Base-by-base conservation (phyloP, 225 moss, liverwort and hornwort genomes). In the Anthoceros angustus region DNA sequence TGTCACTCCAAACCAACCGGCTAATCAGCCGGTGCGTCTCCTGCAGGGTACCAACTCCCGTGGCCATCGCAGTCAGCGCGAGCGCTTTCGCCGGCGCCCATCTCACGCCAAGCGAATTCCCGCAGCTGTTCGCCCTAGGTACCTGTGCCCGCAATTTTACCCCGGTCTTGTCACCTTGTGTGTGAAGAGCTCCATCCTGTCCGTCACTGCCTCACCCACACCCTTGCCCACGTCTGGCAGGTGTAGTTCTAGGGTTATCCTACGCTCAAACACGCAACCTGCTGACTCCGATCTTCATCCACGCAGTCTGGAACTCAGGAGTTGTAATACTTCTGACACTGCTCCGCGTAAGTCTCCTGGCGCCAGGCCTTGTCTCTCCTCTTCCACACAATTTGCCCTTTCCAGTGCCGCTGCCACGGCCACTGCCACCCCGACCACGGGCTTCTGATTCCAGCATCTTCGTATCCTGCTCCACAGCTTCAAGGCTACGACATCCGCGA, bases 201-300 rank as follows among this genome's bases (percentile, higher is more conserved):
- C 41, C 20, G 18, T 61, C n/a, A 24, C 14, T 25, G 14, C 21
- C 12, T 20, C 12, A 32, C 4, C 18, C 40, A 0, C 12, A 40
- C 25, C 14, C 50, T 12, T 46, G 2, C 5, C 40, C 12, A 23
- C 12, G 55, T 66, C 0, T n/a, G 38, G 74, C 91, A 95, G 91
- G 95, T 46, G 77, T 89, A 49, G 78, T 98, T 25, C 66, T 98
- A 73, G 95, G 95, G 69, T 75, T 91, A 66, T 76, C 85, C 14
- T 98, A 98, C 70, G 84, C 95, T 10, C 91, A 98, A 78, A 91
- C 95, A n/a, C 86, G 95, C 40, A 91, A 88, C 67, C 70, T 98
- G 66, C 72, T 81, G 61, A 87, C 91, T 72, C 95, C 95, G 18
- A 84, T 98, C 2, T 76, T 98, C 50, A 89, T 98, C 67, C 95